Evolutionary conservation across 352 stramenopile genomes (phyloP).

Genomic region (Pythium sp.): DNA sequence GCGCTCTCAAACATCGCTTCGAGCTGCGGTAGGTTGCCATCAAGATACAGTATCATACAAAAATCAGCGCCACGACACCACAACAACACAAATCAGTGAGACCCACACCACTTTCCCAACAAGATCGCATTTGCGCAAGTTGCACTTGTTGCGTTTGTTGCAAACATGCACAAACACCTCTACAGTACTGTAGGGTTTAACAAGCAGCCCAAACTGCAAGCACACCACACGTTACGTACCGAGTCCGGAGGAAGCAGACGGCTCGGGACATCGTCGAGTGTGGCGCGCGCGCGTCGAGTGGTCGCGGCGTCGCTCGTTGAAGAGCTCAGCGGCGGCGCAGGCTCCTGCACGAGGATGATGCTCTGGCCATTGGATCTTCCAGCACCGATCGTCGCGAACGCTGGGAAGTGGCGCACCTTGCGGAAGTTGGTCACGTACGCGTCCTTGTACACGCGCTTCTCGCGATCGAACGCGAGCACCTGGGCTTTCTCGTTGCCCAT

Average conservation of each 20-base stretch:
- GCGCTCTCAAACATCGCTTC: slow-evolving; percentile 58
- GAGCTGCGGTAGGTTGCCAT: slow-evolving; percentile 24
- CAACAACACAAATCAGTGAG: background rate
- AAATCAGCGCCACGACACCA: background rate
- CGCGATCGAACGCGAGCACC: slow-evolving; percentile 58
- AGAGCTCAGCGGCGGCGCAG: background rate
- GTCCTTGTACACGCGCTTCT: slow-evolving; percentile 79
- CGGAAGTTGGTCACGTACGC: slow-evolving; percentile 71
- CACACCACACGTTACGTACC: slow-evolving; percentile 21
- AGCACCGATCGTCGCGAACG: slow-evolving; percentile 48
- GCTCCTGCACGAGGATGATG: slow-evolving; percentile 68
- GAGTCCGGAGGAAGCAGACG: slow-evolving; percentile 50
- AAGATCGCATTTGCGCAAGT: background rate
- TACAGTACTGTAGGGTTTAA: background rate
- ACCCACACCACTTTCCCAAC: too few relatives aligned
- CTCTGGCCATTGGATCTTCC: slow-evolving; percentile 47
- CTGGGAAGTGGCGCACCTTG: slow-evolving; percentile 71
- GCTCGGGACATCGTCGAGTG: slow-evolving; percentile 41
- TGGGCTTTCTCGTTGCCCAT: slow-evolving; percentile 36
- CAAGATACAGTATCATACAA: background rate
- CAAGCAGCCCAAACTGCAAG: background rate
- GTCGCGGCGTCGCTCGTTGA: slow-evolving; percentile 12
- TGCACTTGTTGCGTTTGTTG: background rate
- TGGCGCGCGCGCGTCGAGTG: slow-evolving; percentile 13
- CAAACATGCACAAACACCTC: background rate